Base-by-base conservation (phyloP, 2,329 filamentous ascomycete species). In the Diaporthe amygdali region DNA sequence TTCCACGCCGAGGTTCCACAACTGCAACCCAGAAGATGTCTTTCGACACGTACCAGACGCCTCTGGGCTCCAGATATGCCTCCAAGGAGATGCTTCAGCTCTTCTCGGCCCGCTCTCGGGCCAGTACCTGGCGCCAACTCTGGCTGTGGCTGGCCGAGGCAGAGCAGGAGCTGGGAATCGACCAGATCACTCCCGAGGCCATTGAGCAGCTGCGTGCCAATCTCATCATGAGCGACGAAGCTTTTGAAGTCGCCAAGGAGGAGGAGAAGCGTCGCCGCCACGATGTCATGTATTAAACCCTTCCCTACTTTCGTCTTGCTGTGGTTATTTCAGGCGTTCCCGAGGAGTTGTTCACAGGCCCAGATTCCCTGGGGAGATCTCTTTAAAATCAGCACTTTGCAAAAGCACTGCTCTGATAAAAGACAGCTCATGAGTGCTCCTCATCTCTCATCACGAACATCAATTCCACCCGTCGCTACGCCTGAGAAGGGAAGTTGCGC, bases 111-210 rank as follows among this genome's bases (percentile, higher is more conserved):
- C 90, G 94, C 52, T 92, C 90, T 68, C 88, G 94, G 37, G 90
- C 91, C 81, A 91, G 90, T 64, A 94, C 91, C 69, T 97, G 94
- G 94, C 90, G 95, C 74, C 88, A 93, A 80, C 89, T 97, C 22
- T 98, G 95, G 95, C 85, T 96, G 54, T 91, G 88, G 83, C 92
- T 97, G 14, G 95, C 95, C 30, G 92, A 97, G 85, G 87, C 89
- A 12, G 92, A 97, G 85, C 91, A 91, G 80, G 92, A 95, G 81
- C 88, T 97, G 2, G 94, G 94, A 3, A 88, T 97, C 56, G 84
- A 88, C 10, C 79, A 83, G 54, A 95, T 97, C 79, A 91, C 89
- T 17, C 81, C 88, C 25, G 90, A 96, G 77, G 95, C 95, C 10
- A 85, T 98, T 66, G 87, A 91, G 71, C 89, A 95, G 81, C 93